phyloP scores from a whole-genome alignment of 768 basidiomycete genomes.

The Scleroderma bovista region DNA sequence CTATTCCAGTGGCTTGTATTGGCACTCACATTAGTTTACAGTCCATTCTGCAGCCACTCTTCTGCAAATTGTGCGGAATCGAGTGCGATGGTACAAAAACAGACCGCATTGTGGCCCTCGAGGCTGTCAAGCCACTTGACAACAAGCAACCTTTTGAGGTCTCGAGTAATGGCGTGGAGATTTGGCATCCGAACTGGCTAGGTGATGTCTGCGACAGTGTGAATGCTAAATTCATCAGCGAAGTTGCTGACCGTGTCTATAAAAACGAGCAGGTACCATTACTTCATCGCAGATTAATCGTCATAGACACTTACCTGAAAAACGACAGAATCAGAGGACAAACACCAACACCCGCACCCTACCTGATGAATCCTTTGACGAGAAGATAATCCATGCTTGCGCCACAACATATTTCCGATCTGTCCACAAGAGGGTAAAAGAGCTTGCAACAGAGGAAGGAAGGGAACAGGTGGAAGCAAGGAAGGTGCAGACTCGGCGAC shows the following conservation, averaged over 20 bases:
- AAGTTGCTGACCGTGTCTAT: neutral
- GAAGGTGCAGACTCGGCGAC: neutral
- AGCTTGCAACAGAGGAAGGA: neutral
- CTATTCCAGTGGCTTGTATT: too few relatives aligned
- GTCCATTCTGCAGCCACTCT: neutral
- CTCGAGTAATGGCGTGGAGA: neutral
- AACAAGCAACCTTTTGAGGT: neutral
- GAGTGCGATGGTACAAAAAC: neutral
- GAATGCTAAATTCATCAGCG: neutral
- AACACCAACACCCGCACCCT: neutral
- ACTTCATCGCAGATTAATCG: neutral
- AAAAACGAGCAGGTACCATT: neutral
- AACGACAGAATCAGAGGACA: neutral
- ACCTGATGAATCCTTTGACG: neutral
- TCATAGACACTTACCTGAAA: neutral
- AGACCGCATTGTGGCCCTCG: neutral
- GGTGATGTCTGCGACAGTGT: neutral
- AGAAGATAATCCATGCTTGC: neutral
- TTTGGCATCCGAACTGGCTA: constrained; percentile 1
- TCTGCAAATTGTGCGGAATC: neutral
- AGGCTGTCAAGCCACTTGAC: neutral
- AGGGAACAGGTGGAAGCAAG: neutral
- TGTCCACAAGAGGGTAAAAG: neutral
- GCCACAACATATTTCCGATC: neutral
- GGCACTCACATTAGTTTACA: neutral